Conservation (phyloP, 768 basidiomycete genomes). For the Scleroderma citrinum region DNA sequence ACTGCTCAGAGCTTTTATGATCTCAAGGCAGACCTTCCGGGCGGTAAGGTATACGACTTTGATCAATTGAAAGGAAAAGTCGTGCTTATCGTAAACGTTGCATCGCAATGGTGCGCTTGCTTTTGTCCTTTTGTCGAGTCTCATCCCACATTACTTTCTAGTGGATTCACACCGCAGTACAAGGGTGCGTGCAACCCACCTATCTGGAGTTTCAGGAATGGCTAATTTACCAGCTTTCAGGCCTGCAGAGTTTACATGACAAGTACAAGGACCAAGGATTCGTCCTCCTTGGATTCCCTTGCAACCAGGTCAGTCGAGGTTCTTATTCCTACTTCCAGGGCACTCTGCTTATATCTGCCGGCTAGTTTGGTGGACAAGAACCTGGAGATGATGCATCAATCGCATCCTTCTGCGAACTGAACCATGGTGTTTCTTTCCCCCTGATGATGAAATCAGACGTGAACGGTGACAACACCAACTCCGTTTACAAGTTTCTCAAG, state of each 20-base stretch:
- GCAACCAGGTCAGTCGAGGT: constrained; percentile 58
- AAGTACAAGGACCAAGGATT: constrained; percentile 75
- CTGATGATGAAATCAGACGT: constrained; percentile 92
- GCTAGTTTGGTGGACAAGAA: constrained; percentile 80
- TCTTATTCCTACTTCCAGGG: background rate
- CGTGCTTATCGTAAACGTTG: constrained; percentile 73
- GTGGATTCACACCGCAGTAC: constrained; percentile 83
- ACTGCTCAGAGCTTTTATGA: constrained; percentile 48
- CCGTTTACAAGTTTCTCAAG: constrained; percentile 85
- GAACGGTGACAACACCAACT: constrained; percentile 80
- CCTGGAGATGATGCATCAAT: constrained; percentile 77
- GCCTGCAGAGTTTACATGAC: constrained; percentile 75
- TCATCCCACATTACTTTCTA: constrained; percentile 21
- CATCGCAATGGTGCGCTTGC: constrained; percentile 53
- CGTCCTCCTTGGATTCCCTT: constrained; percentile 86
- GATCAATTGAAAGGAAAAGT: constrained; percentile 69
- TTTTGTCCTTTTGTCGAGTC: background rate
- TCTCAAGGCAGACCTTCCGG: constrained; percentile 60
- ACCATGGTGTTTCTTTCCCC: constrained; percentile 88
- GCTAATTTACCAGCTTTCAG: constrained; percentile 27
- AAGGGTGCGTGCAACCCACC: constrained; percentile 37
- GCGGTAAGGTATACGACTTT: constrained; percentile 53
- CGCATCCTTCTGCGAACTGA: constrained; percentile 65
- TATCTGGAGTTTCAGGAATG: background rate
- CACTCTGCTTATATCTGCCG: background rate